phyloP scores from a whole-genome alignment of 2,329 filamentous ascomycete genomes.

The Blumeriella jaapii region DNA sequence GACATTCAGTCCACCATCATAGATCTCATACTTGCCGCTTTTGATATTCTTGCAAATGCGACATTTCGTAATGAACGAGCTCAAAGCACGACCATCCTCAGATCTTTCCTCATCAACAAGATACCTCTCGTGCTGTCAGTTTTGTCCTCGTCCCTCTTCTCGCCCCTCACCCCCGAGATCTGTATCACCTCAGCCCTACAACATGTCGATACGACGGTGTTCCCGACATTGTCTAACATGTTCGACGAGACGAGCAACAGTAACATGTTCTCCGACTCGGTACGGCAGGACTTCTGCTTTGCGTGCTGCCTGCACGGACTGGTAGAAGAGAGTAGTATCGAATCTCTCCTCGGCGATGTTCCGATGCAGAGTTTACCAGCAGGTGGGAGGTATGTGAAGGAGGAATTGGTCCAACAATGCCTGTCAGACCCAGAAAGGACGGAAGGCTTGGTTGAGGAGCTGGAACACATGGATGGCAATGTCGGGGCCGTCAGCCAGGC shows the following conservation, averaged over 20 bases:
- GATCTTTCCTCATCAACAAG: conserved; percentile 76
- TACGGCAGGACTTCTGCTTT: conserved; percentile 75
- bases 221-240: conserved; percentile 53
- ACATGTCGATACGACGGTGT: conserved; percentile 48
- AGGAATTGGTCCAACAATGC: conserved; percentile 68
- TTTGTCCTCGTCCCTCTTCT: conserved; percentile 44
- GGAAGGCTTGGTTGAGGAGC: conserved; percentile 64
- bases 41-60: conserved; percentile 80
- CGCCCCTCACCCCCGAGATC: conserved; percentile 47
- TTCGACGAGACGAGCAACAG: conserved; percentile 44
- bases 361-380: conserved; percentile 69
- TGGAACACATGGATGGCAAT: conserved; percentile 87
- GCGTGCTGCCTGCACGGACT: conserved; percentile 80
- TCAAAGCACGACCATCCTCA: conserved; percentile 57
- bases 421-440: conserved; percentile 63
- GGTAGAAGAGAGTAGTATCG: conserved; percentile 67
- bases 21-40: conserved; percentile 77
- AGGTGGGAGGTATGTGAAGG: conserved; percentile 64
- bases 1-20: conserved; percentile 67
- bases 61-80: conserved; percentile 57
- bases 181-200: conserved; percentile 56
- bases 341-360: conserved; percentile 71
- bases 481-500: conserved; percentile 76
- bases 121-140: conserved; percentile 49
- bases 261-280: conserved; percentile 50